phyloP scores from a whole-genome alignment of 2,329 filamentous ascomycete species.

The Colletotrichum noveboracense region DNA sequence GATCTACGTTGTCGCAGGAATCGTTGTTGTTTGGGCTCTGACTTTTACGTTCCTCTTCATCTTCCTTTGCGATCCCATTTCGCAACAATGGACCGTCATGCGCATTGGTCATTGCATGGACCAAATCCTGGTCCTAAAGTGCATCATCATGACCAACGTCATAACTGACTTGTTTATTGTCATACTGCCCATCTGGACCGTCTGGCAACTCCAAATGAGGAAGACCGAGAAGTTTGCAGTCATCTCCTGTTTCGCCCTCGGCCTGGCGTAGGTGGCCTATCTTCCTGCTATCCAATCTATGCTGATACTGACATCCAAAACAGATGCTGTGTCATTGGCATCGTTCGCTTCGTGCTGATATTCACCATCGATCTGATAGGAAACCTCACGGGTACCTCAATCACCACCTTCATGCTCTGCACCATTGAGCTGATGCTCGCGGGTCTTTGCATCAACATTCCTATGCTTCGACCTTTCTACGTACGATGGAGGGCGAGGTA shows the following conservation, averaged over 20 bases:
- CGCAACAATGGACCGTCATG: conserved; percentile 25
- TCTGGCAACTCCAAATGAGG: conserved; percentile 35
- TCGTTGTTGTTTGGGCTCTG: conserved; percentile 23
- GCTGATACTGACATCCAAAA: neutral
- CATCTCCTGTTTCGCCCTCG: conserved; percentile 25
- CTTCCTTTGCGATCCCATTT: conserved; percentile 26
- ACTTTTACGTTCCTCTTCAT: conserved; percentile 25
- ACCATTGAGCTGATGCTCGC: conserved; percentile 44
- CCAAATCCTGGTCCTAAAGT: conserved; percentile 25
- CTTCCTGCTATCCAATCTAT: neutral
- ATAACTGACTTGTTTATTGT: conserved; percentile 40
- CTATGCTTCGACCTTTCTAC: conserved; percentile 44
- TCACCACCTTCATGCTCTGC: conserved; percentile 43
- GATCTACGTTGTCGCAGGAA: conserved; percentile 14
- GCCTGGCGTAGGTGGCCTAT: conserved; percentile 20
- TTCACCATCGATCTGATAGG: conserved; percentile 37
- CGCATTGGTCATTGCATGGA: conserved; percentile 25
- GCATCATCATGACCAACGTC: conserved; percentile 35
- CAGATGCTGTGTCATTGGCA: conserved; percentile 40
- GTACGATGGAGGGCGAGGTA: conserved; percentile 34
- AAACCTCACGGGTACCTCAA: conserved; percentile 44
- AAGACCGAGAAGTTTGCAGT: conserved; percentile 29
- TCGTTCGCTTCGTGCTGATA: conserved; percentile 43
- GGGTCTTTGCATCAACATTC: conserved; percentile 46
- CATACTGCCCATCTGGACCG: conserved; percentile 37